Conservation (phyloP, 2,329 filamentous ascomycete genomes). For the Xylariaceae sp. region DNA sequence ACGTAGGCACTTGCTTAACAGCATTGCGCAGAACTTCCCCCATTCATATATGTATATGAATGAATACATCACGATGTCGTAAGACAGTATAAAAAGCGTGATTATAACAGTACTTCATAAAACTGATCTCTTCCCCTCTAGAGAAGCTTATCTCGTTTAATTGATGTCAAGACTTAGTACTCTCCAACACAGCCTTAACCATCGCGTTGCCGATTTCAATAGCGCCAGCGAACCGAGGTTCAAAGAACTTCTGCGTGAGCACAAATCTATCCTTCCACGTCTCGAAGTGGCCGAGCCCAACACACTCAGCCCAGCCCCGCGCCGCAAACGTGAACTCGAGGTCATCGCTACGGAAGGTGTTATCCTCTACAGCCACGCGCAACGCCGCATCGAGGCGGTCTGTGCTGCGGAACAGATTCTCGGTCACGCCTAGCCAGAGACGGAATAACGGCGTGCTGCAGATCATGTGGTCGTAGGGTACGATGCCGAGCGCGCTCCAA, state of each 20-base stretch:
- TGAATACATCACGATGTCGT: too few species aligned
- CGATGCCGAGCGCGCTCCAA: conserved; percentile 90
- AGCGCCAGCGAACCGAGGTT: conserved; percentile 83
- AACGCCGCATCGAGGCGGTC: conserved; percentile 80
- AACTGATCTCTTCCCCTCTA: too few species aligned
- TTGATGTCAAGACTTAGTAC: conserved; percentile 51
- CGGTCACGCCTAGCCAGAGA: conserved; percentile 93
- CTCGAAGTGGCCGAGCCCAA: conserved; percentile 86
- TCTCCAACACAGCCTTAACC: conserved; percentile 92
- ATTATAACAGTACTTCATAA: not conserved
- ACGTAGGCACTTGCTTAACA: too few species aligned
- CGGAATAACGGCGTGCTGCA: conserved; percentile 97
- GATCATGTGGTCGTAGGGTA: conserved; percentile 99
- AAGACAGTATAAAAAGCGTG: not conserved
- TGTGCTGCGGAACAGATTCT: conserved; percentile 86
- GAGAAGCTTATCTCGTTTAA: too few species aligned
- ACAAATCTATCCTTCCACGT: conserved; percentile 90
- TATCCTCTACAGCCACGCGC: conserved; percentile 80
- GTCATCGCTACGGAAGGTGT: conserved; percentile 90
- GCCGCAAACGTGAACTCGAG: conserved; percentile 97
- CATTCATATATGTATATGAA: too few species aligned
- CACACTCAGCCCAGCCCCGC: conserved; percentile 90
- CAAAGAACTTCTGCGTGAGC: conserved; percentile 86
- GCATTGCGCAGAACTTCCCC: too few species aligned
- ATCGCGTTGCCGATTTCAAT: conserved; percentile 89